phyloP scores from a whole-genome alignment of 163 green algal genomes.

The Scenedesmus sp. region DNA sequence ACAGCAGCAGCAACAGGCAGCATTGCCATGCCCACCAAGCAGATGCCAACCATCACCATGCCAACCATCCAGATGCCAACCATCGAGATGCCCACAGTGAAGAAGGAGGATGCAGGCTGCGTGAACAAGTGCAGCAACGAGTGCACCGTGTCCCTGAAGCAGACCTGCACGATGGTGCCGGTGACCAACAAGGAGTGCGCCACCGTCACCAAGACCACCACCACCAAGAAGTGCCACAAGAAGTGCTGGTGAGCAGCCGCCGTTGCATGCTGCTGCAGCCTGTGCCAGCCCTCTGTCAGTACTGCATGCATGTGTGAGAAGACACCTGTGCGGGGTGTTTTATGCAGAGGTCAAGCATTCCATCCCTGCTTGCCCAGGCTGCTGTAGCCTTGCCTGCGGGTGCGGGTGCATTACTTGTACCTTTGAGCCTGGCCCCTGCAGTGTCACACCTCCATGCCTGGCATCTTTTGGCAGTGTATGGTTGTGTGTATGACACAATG shows the following conservation, averaged over 20 bases:
- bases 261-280: no score
- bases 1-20: background rate
- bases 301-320: no score
- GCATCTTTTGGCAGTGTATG: no score
- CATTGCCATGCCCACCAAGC: background rate
- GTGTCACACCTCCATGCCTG: no score
- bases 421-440: no score
- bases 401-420: no score
- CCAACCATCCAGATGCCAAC: background rate
- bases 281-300: no score
- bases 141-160: background rate
- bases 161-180: background rate
- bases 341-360: no score
- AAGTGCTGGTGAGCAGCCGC: background rate
- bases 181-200: background rate
- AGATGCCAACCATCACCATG: background rate
- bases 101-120: background rate
- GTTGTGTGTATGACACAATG: no score
- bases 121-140: slow-evolving; percentile 2
- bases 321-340: no score
- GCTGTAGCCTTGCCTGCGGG: no score
- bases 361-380: no score
- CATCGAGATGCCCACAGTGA: background rate
- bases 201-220: background rate
- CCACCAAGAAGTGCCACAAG: background rate